Evolutionary conservation across 345 rosid genomes (phyloP), one percentile per base, ranked within the genome.

Genomic region (Alliaria petiolata): DNA sequence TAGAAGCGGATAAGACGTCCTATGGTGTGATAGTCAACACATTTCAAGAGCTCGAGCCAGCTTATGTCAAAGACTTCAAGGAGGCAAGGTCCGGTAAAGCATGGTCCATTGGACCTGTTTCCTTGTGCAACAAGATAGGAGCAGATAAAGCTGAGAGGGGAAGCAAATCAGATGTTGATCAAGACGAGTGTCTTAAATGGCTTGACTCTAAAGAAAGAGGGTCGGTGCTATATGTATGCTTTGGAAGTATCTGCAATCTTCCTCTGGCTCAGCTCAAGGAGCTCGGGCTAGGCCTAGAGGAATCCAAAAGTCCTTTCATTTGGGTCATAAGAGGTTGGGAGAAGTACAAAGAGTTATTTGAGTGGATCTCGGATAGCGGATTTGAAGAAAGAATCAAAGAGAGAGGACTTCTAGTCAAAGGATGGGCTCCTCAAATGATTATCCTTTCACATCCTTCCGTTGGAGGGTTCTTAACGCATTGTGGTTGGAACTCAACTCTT

Each of bases 401-500:
- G 5, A 69, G 77, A 70, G 90, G 88, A 0, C 54, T 85, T 6
- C 19, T 84, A 22, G 80, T 85, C n/a, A 60, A 56, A 38, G 93
- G 86, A 5, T 88, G 90, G 89, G 82, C 93, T 4, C 88, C 93
- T 0, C 90, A 88, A 52, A 78, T 84, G 6, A 12, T 81, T 4
- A 86, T 88, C 1, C 61, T 88, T 6, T 79, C 93, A 13, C 90
- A 88, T 40, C 69, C 73, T 0, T 44, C 90, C 0, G 42, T 82
- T 2, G 87, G 83, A 10, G 93, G 89, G 14, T 88, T 88, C 77
- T 43, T 87, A 69, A 87, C 85, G 0, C 93, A 87, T 19, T 87
- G 88, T 19, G 90, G 90, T 0, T 87, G 90, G 93, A 88, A 85
- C 76, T 88, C 90, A 6, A 83, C 85, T 0, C 39, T 86, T 1